These are phyloP conservation scores for Nicotiana obtusifolia DNA, from an alignment of 257 asterid species.

Conservation along the genomic window DNA sequence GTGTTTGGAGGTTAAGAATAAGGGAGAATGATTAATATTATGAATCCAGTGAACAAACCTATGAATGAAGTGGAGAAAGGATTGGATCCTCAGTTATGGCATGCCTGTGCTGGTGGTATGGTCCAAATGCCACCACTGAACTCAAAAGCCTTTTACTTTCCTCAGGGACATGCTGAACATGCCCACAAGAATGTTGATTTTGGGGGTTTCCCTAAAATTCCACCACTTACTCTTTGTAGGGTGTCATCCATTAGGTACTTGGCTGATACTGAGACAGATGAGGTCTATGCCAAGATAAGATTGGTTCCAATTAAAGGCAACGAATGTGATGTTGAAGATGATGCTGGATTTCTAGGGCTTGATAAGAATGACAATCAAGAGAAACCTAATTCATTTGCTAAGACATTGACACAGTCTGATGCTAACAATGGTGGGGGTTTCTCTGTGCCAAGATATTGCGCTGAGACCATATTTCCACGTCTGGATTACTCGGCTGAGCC, in stretches of 20 bases:
- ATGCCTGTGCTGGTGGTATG: slow-evolving; percentile 92
- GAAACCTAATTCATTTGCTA: slow-evolving; percentile 58
- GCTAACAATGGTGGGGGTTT: slow-evolving; percentile 84
- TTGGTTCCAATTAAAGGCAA: slow-evolving; percentile 38
- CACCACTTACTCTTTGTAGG: slow-evolving; percentile 45
- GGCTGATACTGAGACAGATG: slow-evolving; percentile 71
- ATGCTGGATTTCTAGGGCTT: slow-evolving; percentile 28
- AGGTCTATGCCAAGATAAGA: slow-evolving; percentile 57
- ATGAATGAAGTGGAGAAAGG: slow-evolving; percentile 44
- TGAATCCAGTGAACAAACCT: slow-evolving; percentile 44
- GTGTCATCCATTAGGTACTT: slow-evolving; percentile 48
- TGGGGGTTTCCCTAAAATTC: slow-evolving; percentile 33
- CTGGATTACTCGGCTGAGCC: slow-evolving; percentile 77
- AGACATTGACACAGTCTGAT: slow-evolving; percentile 80
- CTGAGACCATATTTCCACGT: slow-evolving; percentile 76
- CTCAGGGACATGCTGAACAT: slow-evolving; percentile 80
- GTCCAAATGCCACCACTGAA: slow-evolving; percentile 55
- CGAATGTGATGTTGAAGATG: slow-evolving; percentile 27
- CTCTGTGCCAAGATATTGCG: slow-evolving; percentile 78
- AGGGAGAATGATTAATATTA: slow-evolving; percentile 49
- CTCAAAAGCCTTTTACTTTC: slow-evolving; percentile 59
- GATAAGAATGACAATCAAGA: slow-evolving; percentile 45
- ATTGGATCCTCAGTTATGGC: slow-evolving; percentile 78
- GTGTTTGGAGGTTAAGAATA: slow-evolving; percentile 11
- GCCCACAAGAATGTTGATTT: slow-evolving; percentile 45